Conservation (phyloP, 768 basidiomycete species). For the Guyanaporus albipodus region DNA sequence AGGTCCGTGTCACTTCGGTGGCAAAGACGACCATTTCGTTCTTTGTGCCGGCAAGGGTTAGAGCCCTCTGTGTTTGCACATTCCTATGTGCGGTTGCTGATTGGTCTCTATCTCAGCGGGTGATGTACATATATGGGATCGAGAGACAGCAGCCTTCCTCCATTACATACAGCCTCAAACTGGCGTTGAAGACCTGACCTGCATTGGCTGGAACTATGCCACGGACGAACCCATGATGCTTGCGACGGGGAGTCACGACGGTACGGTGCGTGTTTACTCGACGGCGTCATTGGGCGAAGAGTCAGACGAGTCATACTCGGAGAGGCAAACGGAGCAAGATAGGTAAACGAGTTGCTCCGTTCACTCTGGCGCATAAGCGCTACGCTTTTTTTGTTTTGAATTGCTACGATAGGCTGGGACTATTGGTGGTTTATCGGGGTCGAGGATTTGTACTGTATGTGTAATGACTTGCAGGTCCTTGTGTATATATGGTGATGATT, state of each 20-base stretch:
- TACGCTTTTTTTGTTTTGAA: constrained; percentile 3
- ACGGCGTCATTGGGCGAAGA: constrained; percentile 30
- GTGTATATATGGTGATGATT: constrained; percentile 22
- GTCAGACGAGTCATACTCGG: constrained; percentile 26
- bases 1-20: constrained; percentile 80
- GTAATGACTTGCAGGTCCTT: constrained; percentile 14
- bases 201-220: constrained; percentile 75
- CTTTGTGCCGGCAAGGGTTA: constrained; percentile 73
- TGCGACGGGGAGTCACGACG: constrained; percentile 76
- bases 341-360: constrained; percentile 24
- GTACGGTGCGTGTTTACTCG: constrained; percentile 72
- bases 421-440: constrained; percentile 14
- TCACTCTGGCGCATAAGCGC: constrained; percentile 26
- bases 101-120: constrained; percentile 47
- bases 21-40: constrained; percentile 73
- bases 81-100: not conserved
- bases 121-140: constrained; percentile 84
- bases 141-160: constrained; percentile 68
- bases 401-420: constrained; percentile 1
- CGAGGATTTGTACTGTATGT: constrained; percentile 15
- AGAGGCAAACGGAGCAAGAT: constrained; percentile 23
- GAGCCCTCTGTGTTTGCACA: constrained; percentile 1
- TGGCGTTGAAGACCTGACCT: constrained; percentile 64
- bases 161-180: constrained; percentile 65
- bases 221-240: constrained; percentile 49